Evolutionary conservation across 179 eudicot species (phyloP).

Genomic region (Gypsophila paniculata): DNA sequence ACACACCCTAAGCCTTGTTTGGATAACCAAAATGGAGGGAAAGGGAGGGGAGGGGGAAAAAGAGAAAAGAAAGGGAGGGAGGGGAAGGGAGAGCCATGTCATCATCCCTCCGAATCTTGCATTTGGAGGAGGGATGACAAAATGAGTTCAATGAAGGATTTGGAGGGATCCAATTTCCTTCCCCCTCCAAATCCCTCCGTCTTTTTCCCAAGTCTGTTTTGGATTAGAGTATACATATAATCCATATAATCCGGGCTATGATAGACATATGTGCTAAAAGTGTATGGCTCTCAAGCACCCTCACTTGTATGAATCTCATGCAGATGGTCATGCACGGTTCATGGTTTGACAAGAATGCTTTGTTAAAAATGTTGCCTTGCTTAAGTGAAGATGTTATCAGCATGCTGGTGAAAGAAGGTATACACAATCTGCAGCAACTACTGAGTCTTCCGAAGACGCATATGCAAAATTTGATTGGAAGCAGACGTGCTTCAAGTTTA

Average conservation of each 20-base stretch:
- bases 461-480: conserved; percentile 51
- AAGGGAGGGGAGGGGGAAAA: too few relatives aligned
- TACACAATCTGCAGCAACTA: conserved; percentile 60
- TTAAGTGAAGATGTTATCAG: conserved; percentile 60
- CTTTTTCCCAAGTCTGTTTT: conserved; percentile 90
- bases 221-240: conserved; percentile 95
- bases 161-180: too few relatives aligned
- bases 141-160: too few relatives aligned
- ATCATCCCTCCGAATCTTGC: too few relatives aligned
- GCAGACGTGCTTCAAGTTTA: conserved; percentile 45
- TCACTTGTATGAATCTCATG: conserved; percentile 87
- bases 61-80: too few relatives aligned
- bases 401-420: conserved; percentile 44
- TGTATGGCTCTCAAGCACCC: conserved; percentile 94
- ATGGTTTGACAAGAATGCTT: conserved; percentile 67
- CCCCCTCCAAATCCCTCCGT: too few relatives aligned
- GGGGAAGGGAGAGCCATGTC: too few relatives aligned
- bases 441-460: conserved; percentile 51
- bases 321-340: conserved; percentile 99
- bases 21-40: too few relatives aligned
- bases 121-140: too few relatives aligned
- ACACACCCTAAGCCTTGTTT: too few relatives aligned
- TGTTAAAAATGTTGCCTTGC: conserved; percentile 82
- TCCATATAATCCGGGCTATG: conserved; percentile 99
- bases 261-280: conserved; percentile 96